Conservation (phyloP, 2,329 filamentous ascomycete species). For the Xylariales sp. region DNA sequence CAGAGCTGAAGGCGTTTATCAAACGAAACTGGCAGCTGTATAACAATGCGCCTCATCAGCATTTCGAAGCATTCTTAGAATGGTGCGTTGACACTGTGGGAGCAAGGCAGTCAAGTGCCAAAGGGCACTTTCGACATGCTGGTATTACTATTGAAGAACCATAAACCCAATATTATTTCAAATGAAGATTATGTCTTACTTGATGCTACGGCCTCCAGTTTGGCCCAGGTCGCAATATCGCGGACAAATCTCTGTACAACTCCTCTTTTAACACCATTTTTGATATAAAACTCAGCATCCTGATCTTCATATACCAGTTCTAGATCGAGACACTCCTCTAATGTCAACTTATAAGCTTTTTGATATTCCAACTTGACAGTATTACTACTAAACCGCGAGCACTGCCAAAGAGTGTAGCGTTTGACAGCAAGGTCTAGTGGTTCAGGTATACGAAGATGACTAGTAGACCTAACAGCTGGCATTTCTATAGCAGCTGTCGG, state of each 20-base stretch:
- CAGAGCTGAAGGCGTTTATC: slow-evolving; percentile 8
- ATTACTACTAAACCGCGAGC: background rate
- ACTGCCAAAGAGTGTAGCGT: background rate
- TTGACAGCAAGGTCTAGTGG: background rate
- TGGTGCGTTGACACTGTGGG: slow-evolving; percentile 19
- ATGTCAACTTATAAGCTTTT: background rate
- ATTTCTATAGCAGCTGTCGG: background rate
- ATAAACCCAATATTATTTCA: too few species aligned
- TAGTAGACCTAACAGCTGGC: background rate
- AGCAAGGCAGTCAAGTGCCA: slow-evolving; percentile 12
- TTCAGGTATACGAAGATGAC: background rate
- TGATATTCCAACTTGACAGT: background rate
- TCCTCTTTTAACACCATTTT: slow-evolving; percentile 22
- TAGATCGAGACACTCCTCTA: slow-evolving; percentile 14
- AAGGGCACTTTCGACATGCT: slow-evolving; percentile 16
- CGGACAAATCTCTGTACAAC: slow-evolving; percentile 22
- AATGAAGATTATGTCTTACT: too few species aligned
- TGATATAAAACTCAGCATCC: slow-evolving; percentile 23
- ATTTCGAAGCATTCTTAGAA: slow-evolving; percentile 17
- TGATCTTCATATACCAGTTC: slow-evolving; percentile 23
- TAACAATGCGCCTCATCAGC: slow-evolving; percentile 7
- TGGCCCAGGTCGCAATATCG: slow-evolving; percentile 21
- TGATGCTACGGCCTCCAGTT: too few species aligned
- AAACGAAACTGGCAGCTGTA: slow-evolving; percentile 5
- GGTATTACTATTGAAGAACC: slow-evolving; percentile 12